phyloP scores from a whole-genome alignment of 768 basidiomycete genomes.

The Tulasnella sp. region DNA sequence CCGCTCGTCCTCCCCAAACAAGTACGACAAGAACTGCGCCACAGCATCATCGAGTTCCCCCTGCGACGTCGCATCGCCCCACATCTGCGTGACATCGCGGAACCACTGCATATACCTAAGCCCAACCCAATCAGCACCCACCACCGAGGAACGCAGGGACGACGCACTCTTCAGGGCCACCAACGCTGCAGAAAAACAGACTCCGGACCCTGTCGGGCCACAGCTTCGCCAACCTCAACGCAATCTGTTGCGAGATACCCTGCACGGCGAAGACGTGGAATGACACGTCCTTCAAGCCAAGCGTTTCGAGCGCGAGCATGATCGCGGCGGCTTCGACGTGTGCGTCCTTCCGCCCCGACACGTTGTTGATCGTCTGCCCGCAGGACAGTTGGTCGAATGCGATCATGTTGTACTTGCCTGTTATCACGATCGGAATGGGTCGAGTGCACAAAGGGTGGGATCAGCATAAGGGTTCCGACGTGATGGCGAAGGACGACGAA shows the following conservation, averaged over 20 bases:
- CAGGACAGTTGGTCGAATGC: conserved; percentile 59
- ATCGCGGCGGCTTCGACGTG: conserved; percentile 74
- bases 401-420: conserved; percentile 58
- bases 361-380: conserved; percentile 29
- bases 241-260: background rate
- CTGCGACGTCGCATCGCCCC: background rate
- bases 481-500: background rate
- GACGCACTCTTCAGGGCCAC: conserved; percentile 1
- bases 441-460: too few species aligned
- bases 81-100: background rate
- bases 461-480: too few species aligned
- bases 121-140: background rate
- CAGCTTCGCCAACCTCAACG: background rate
- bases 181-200: background rate
- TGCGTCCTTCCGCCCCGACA: conserved; percentile 38
- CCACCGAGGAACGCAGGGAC: background rate
- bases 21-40: background rate
- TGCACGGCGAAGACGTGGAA: background rate
- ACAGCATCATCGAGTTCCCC: background rate
- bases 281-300: background rate
- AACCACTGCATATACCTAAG: conserved; percentile 1
- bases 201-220: background rate
- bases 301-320: conserved; percentile 34
- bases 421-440: too few species aligned
- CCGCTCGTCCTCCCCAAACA: background rate